A percentile compares a stretch with the other conserved stretches of the same genome.
phyloP scores from a whole-genome alignment of 2,329 filamentous ascomycete genomes.

The Penicillium sp. region DNA sequence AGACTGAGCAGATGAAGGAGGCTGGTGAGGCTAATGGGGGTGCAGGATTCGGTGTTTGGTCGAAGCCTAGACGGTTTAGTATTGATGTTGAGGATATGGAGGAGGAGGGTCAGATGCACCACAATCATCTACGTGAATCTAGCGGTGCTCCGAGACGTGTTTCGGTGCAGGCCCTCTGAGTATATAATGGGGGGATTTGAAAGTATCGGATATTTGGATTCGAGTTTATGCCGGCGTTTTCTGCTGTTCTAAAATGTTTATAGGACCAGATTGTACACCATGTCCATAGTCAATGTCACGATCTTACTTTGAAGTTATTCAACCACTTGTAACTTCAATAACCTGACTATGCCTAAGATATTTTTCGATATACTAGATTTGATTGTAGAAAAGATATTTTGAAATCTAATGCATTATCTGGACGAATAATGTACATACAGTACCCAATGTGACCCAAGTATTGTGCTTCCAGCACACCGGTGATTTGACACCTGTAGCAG shows the following conservation, averaged over 20 bases:
- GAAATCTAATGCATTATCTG: neutral
- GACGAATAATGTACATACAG: neutral
- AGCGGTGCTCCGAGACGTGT: constrained; percentile 27
- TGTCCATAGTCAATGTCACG: neutral
- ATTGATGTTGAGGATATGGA: constrained; percentile 33
- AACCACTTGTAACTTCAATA: neutral
- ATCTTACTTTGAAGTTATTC: neutral
- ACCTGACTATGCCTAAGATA: no score
- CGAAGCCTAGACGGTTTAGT: constrained; percentile 33
- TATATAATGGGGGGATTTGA: neutral
- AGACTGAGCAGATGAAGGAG: constrained; percentile 22
- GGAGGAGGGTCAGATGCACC: constrained; percentile 25
- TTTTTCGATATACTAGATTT: neutral
- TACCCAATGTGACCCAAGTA: neutral
- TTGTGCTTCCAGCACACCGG: neutral
- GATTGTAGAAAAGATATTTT: neutral
- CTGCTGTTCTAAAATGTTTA: neutral
- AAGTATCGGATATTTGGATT: neutral
- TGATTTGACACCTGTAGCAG: neutral
- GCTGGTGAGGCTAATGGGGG: constrained; percentile 22
- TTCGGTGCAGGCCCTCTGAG: constrained; percentile 25
- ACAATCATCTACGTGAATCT: constrained; percentile 31
- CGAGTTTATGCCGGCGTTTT: constrained; percentile 5
- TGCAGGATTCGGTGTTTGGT: constrained; percentile 30
- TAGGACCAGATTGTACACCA: constrained; percentile 5